phyloP scores from a whole-genome alignment of 305 asterid species.

The Fraxinus xanthoxyloides region DNA sequence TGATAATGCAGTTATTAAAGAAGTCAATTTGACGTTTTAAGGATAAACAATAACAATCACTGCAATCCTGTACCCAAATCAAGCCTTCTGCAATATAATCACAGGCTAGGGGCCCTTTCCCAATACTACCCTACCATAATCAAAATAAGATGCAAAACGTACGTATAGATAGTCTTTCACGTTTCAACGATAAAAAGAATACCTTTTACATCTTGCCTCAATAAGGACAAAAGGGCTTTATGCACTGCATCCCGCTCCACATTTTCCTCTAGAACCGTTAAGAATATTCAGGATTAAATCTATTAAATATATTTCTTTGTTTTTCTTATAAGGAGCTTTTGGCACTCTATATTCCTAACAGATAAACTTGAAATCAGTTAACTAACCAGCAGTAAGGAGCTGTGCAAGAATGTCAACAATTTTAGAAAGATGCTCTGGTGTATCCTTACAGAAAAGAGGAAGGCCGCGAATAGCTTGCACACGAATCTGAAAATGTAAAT shows the following conservation, averaged over 20 bases:
- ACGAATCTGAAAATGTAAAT: conserved; percentile 51
- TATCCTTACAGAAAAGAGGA: conserved; percentile 97
- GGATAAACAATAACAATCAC: background rate
- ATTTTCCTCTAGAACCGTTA: conserved; percentile 63
- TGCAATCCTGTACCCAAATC: background rate
- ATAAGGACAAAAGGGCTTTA: conserved; percentile 83
- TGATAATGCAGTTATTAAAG: background rate
- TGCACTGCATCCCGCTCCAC: conserved; percentile 98
- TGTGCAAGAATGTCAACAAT: conserved; percentile 89
- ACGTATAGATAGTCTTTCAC: conserved; percentile 4
- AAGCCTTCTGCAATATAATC: background rate
- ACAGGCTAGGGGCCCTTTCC: background rate
- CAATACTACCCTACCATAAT: conserved; percentile 6
- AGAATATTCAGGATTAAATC: background rate
- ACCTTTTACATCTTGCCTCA: conserved; percentile 96
- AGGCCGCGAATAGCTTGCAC: conserved; percentile 98
- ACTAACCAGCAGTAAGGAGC: conserved; percentile 83
- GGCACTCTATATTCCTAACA: conserved; percentile 12
- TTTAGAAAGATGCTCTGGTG: conserved; percentile 91
- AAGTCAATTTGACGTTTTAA: background rate
- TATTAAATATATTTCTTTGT: background rate
- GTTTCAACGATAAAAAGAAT: conserved; percentile 16
- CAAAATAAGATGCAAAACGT: conserved; percentile 19
- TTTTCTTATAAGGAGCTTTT: conserved; percentile 12
- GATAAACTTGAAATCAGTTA: conserved; percentile 14